Evolutionary conservation across 805 yeast species (phyloP).

Genomic region (Helenozyma rhizophorensis): DNA sequence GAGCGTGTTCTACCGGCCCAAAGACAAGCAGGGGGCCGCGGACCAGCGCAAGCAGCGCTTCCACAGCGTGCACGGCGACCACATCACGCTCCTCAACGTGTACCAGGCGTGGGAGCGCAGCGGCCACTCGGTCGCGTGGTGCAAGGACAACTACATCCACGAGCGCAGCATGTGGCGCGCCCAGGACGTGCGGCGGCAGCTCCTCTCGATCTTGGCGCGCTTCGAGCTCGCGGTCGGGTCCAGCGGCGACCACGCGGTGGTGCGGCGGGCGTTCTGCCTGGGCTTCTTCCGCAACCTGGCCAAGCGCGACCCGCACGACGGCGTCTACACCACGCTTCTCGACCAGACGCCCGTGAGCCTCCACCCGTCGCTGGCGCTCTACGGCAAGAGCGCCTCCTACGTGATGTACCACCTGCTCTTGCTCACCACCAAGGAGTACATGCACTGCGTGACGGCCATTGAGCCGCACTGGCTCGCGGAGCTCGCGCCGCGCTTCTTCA

Average conservation of each 20-base stretch:
- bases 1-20: slow-evolving; percentile 75
- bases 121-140: slow-evolving; percentile 66
- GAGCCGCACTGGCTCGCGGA: slow-evolving; percentile 77
- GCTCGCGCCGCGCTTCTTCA: slow-evolving; percentile 70
- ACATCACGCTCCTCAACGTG: slow-evolving; percentile 75
- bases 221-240: slow-evolving; percentile 42
- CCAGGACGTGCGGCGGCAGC: slow-evolving; percentile 73
- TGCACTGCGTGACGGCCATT: slow-evolving; percentile 83
- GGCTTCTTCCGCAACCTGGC: slow-evolving; percentile 69
- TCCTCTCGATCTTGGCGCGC: slow-evolving; percentile 51
- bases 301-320: slow-evolving; percentile 55
- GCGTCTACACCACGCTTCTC: slow-evolving; percentile 52
- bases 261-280: slow-evolving; percentile 59
- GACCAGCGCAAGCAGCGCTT: slow-evolving; percentile 73
- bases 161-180: slow-evolving; percentile 74
- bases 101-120: slow-evolving; percentile 66
- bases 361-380: slow-evolving; percentile 83
- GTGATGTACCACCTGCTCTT: slow-evolving; percentile 78
- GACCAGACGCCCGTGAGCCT: slow-evolving; percentile 72
- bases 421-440: slow-evolving; percentile 82
- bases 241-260: slow-evolving; percentile 52
- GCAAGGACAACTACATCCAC: slow-evolving; percentile 76
- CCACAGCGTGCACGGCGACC: slow-evolving; percentile 77
- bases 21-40: slow-evolving; percentile 68
- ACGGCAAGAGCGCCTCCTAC: slow-evolving; percentile 63